Base-by-base conservation (phyloP, 331 rosid genomes). In the Ulmus americana region DNA sequence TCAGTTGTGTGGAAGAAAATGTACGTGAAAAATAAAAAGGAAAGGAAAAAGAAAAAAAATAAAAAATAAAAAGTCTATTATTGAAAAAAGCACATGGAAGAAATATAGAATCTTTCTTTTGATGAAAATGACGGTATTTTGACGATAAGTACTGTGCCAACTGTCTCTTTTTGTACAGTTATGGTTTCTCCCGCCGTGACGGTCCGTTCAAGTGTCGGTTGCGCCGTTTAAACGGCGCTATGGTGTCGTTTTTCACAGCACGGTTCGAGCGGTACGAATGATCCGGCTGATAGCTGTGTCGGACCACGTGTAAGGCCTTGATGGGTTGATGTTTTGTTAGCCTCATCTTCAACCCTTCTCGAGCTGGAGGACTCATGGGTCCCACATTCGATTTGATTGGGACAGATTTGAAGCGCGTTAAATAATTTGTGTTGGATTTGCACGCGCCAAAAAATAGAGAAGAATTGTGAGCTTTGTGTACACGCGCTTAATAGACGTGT, bases 191-290 rank as follows among this genome's bases (percentile, higher is more conserved):
- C 35, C 39, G 59, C 55, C 57, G 77, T 51, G 12, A 10, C 53
- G 39, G 49, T 41, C 74, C 55, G 68, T 70, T 69, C 39, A 12
- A 64, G 67, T 64, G 84, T 78, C 73, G 82, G 82, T 73, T 69
- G 50, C 54, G 69, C 61, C 57, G 59, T 67, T 63, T 43, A 15
- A 28, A 45, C 61, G 59, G 40, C 18, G 20, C 46, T 6, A 52
- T 45, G 74, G 40, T 8, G 64, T n/a, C n/a, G 10, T 0, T 45
- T 44, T 10, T 5, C 6, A 10, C 40, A 44, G 38, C 39, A 7
- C 47, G 45, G 45, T 45, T 11, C 65, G 3, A 53, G 15, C 11
- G 12, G 14, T 53, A 43, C 42, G 64, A 15, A 45, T 59, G 56
- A 71, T 63, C 38, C 50, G 11, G 14, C 6, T 63, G 3, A 40